Evolutionary conservation across 805 yeast genomes (phyloP).

Genomic region (Tetrapisispora pingtungensis): DNA sequence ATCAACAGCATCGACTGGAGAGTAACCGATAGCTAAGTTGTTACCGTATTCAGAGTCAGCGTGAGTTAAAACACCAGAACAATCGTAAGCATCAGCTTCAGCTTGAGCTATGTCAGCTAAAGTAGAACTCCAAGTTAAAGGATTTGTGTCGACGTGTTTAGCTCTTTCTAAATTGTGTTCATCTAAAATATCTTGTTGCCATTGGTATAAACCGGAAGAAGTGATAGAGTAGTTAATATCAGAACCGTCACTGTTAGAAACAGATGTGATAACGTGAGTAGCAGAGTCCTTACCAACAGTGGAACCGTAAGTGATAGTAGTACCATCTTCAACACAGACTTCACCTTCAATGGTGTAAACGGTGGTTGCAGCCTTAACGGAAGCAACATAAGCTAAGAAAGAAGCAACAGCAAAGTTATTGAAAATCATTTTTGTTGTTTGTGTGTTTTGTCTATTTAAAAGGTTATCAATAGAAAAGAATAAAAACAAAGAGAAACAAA

Average conservation of each 20-base stretch:
- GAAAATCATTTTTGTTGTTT: conserved; percentile 1
- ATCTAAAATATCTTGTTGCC: conserved; percentile 27
- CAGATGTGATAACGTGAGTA: conserved; percentile 2
- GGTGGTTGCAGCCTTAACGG: conserved; percentile 12
- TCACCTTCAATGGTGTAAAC: conserved; percentile 22
- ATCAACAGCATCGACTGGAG: conserved; percentile 38
- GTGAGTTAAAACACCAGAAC: conserved; percentile 53
- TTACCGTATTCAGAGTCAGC: conserved; percentile 56
- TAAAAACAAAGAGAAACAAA: too few relatives aligned
- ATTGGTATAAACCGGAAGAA: conserved; percentile 1
- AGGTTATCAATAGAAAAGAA: too few relatives aligned
- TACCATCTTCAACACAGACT: conserved; percentile 22
- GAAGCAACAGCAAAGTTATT: conserved; percentile 6
- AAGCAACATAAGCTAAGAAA: conserved; percentile 4
- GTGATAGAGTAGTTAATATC: conserved; percentile 1
- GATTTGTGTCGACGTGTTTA: conserved; percentile 32
- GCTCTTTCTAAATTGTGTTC: conserved; percentile 45
- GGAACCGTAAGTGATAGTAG: conserved; percentile 17
- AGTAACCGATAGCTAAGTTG: conserved; percentile 60
- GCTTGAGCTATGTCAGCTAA: conserved; percentile 40
- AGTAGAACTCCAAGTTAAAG: conserved; percentile 40
- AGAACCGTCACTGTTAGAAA: neutral
- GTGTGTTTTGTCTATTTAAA: neutral
- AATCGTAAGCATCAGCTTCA: conserved; percentile 40
- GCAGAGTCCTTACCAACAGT: conserved; percentile 4